Base-by-base conservation (phyloP, 2,329 filamentous ascomycete genomes). In the Colletotrichum siamense region DNA sequence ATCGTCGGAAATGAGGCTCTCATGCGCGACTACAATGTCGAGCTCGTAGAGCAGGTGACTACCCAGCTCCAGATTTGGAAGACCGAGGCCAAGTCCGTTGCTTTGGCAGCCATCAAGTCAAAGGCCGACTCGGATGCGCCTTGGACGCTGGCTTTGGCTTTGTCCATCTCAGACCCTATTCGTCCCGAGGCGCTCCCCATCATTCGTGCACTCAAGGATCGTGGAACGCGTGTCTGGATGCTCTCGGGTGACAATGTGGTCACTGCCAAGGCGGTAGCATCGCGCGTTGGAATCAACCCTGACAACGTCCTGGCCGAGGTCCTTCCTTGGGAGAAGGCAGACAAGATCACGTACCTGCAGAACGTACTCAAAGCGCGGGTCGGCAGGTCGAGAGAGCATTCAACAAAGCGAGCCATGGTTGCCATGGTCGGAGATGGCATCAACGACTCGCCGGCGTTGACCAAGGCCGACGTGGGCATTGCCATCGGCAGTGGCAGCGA, bases 401-500 rank as follows among this genome's bases (percentile, higher is more conserved):
- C 81, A 9, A 79, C 79, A 2, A 83, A 83, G 8, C 88, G 90
- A 6, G 88, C 89, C 10, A 88, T 85, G 68, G 91, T 98, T 7
- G 95, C 94, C 79, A 98, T 98, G 92, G 93, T 97, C 7, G 95
- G 95, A 73, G 95, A 98, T 82, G 95, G 95, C 79, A 95, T 97
- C 86, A 98, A 98, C 84, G 95, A 98, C 86, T 93, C 95, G 0
- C 95, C 95, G 0, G 95, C 95, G 8, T 91, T 98, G 44, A 91
- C 94, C 7, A 92, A 92, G 24, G 95, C 95, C 18, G 95, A 98
- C 81, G 93, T 98, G 1, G 95, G 94, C 80, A 94, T 98, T 77
- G 95, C 95, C 71, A 94, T 98, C 81, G 95, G 95, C 6, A 94
- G 92, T 1, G 96, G 95, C 73, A 95, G 94, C 63, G 95, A 98